phyloP scores from a whole-genome alignment of 2,329 filamentous ascomycete genomes.

The Cladobotryum mycophilum region DNA sequence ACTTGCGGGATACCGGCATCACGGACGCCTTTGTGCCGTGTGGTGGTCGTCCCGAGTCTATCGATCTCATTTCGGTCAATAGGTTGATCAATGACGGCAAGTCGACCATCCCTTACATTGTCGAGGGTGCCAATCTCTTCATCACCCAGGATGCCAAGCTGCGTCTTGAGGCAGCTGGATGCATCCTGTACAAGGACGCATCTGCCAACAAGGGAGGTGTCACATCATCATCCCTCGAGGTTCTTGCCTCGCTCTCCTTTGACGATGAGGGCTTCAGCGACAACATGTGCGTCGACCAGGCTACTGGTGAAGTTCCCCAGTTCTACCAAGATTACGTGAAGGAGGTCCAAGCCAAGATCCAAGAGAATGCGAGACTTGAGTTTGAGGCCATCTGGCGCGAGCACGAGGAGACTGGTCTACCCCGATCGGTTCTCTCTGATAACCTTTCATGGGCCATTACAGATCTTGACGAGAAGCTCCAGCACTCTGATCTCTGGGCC shows the following conservation, averaged over 20 bases:
- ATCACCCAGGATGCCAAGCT: slow-evolving; percentile 98
- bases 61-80: slow-evolving; percentile 81
- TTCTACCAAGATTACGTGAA: slow-evolving; percentile 95
- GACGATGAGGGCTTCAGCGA: slow-evolving; percentile 81
- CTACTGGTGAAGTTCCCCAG: slow-evolving; percentile 63
- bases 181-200: slow-evolving; percentile 93
- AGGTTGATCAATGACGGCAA: slow-evolving; percentile 90
- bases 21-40: slow-evolving; percentile 94
- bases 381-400: slow-evolving; percentile 99
- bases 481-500: slow-evolving; percentile 86
- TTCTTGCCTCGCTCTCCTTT: slow-evolving; percentile 89
- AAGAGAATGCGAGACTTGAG: slow-evolving; percentile 84
- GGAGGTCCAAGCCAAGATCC: slow-evolving; percentile 84
- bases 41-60: slow-evolving; percentile 92
- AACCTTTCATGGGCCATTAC: slow-evolving; percentile 88
- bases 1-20: slow-evolving; percentile 68
- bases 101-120: slow-evolving; percentile 82
- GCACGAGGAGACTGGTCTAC: slow-evolving; percentile 70
- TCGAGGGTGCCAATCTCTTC: slow-evolving; percentile 97
- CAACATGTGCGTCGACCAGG: slow-evolving; percentile 82
- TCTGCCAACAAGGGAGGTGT: slow-evolving; percentile 98
- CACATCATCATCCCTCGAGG: slow-evolving; percentile 92
- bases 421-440: slow-evolving; percentile 85
- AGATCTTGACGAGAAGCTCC: slow-evolving; percentile 92
- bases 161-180: slow-evolving; percentile 89